These are phyloP conservation scores for Trichopus zeylanicus DNA, from an alignment of 116 monocot genomes.

Conservation along the genomic window DNA sequence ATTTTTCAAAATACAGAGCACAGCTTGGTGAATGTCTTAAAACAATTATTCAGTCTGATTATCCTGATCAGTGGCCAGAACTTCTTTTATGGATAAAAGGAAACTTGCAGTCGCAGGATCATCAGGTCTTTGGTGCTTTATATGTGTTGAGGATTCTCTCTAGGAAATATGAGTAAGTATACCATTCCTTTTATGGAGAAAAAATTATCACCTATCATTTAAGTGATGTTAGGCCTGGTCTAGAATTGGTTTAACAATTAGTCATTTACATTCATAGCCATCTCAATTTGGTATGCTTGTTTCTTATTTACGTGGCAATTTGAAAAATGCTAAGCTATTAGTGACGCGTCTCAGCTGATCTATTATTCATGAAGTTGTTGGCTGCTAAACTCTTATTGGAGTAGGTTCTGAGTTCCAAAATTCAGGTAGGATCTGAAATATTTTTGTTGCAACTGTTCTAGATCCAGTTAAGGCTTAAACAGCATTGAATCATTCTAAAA, in stretches of 20 bases:
- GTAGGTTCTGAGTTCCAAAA: too few relatives aligned
- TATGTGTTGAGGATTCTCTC: slow-evolving; percentile 91
- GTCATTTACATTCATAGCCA: too few relatives aligned
- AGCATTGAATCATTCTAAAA: too few relatives aligned
- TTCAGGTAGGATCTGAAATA: too few relatives aligned
- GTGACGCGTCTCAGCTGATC: not conserved
- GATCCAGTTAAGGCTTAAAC: too few relatives aligned
- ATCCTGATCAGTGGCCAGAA: slow-evolving; percentile 91
- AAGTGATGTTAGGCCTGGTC: not conserved
- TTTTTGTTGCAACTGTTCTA: too few relatives aligned
- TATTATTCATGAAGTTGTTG: not conserved
- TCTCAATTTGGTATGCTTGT: too few relatives aligned
- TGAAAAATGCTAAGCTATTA: too few relatives aligned
- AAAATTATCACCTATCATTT: not conserved
- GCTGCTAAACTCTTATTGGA: too few relatives aligned
- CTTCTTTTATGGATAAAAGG: slow-evolving; percentile 75
- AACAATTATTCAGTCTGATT: slow-evolving; percentile 86
- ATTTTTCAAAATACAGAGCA: slow-evolving; percentile 30
- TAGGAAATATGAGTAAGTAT: slow-evolving; percentile 97
- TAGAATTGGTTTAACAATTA: not conserved
- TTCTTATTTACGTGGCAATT: not conserved
- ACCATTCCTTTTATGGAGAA: not conserved
- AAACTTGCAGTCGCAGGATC: slow-evolving; percentile 79
- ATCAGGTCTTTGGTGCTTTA: slow-evolving; percentile 87
- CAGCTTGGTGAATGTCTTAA: slow-evolving; percentile 98